phyloP scores from a whole-genome alignment of 2,329 filamentous ascomycete species.

The Tolypocladium amazonense region DNA sequence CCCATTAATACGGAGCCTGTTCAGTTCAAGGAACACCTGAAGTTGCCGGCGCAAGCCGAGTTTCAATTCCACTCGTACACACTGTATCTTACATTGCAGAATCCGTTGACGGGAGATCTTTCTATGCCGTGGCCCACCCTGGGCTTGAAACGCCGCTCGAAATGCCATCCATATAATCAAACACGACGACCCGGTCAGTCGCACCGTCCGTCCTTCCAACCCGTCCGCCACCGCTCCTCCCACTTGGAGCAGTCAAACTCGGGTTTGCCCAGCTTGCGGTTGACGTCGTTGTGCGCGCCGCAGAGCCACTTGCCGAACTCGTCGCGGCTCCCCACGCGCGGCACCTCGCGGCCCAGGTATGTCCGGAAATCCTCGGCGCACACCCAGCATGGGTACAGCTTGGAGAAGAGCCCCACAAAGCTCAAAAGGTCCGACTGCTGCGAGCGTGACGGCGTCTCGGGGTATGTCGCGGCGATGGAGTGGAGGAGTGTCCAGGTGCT shows the following conservation, averaged over 20 bases:
- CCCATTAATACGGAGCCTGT: too few relatives aligned
- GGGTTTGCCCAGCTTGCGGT: conserved; percentile 80
- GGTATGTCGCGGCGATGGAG: conserved; percentile 81
- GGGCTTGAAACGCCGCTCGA: neutral
- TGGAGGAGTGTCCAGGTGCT: conserved; percentile 91
- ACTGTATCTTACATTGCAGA: neutral
- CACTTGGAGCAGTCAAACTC: conserved; percentile 82
- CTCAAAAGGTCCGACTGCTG: conserved; percentile 67
- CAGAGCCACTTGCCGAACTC: conserved; percentile 79
- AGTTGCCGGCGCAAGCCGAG: neutral
- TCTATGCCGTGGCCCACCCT: neutral
- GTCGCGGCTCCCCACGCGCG: conserved; percentile 45
- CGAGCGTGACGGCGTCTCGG: conserved; percentile 50
- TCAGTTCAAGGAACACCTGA: neutral
- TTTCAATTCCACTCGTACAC: neutral
- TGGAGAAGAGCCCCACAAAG: conserved; percentile 74
- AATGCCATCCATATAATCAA: neutral
- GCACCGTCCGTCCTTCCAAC: conserved; percentile 63
- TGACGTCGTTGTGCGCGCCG: conserved; percentile 79
- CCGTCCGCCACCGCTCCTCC: conserved; percentile 91
- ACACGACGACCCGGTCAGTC: conserved; percentile 25
- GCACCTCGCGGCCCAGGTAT: conserved; percentile 66
- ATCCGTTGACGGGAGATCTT: neutral
- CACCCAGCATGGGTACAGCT: conserved; percentile 89
- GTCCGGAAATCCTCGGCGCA: conserved; percentile 85